phyloP scores from a whole-genome alignment of 2,329 filamentous ascomycete genomes.

The Cercospora zeae-maydis region DNA sequence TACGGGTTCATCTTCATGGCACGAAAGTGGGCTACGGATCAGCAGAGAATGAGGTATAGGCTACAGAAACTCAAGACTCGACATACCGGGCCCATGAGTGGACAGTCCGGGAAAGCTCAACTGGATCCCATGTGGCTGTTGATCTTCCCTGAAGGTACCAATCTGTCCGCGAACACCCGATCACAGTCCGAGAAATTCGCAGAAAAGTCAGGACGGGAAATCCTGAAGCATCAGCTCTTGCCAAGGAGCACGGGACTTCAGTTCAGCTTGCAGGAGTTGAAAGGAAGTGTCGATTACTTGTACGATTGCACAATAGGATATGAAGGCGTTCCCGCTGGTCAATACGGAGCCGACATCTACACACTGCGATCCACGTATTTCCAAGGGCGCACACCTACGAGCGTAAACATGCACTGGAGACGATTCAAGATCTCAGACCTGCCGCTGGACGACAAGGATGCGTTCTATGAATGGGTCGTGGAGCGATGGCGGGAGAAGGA shows the following conservation, averaged over 20 bases:
- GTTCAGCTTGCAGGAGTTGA: conserved; percentile 74
- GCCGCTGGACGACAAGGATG: conserved; percentile 66
- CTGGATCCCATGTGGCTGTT: conserved; percentile 78
- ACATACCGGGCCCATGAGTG: conserved; percentile 39
- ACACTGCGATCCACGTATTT: conserved; percentile 83
- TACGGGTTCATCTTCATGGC: conserved; percentile 90
- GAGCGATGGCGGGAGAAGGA: conserved; percentile 92
- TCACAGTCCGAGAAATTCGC: conserved; percentile 70
- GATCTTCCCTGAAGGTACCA: conserved; percentile 84
- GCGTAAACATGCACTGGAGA: conserved; percentile 95
- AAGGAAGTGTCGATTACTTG: conserved; percentile 71
- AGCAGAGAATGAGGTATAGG: conserved; percentile 68
- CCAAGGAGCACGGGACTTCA: conserved; percentile 77
- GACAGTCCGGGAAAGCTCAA: conserved; percentile 27
- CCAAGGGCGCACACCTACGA: conserved; percentile 82
- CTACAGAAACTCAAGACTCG: conserved; percentile 64
- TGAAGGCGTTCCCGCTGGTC: conserved; percentile 78
- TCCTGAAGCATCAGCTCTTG: conserved; percentile 68
- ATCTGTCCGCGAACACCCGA: conserved; percentile 70
- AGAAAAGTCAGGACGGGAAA: conserved; percentile 65
- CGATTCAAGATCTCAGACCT: conserved; percentile 77
- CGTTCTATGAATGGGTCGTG: conserved; percentile 78
- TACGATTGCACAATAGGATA: conserved; percentile 96
- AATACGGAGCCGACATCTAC: conserved; percentile 83
- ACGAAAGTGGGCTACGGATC: conserved; percentile 81